Evolutionary conservation across 179 eudicot genomes (phyloP).

Genomic region (Beta lomatogona): DNA sequence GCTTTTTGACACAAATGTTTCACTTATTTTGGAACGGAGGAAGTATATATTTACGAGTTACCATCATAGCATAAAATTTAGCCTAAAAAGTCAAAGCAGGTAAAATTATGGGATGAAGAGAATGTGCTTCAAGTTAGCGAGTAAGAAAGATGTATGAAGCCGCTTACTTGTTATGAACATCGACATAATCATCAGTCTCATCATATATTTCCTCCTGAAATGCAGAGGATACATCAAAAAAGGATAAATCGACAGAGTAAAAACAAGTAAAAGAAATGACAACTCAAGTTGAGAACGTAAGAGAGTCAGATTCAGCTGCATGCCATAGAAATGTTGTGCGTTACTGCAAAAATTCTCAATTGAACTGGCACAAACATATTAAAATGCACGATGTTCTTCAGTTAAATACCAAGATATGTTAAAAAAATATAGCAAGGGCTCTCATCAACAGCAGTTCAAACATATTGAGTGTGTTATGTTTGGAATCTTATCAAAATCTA

Average conservation of each 20-base stretch:
- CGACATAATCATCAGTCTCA: constrained; percentile 50
- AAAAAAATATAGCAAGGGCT: neutral
- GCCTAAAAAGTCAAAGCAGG: neutral
- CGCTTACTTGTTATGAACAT: constrained; percentile 47
- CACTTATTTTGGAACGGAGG: too few relatives aligned
- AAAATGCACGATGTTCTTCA: neutral
- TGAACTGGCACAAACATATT: neutral
- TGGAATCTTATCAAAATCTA: neutral
- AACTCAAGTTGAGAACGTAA: neutral
- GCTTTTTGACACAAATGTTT: too few relatives aligned
- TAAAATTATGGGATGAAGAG: neutral
- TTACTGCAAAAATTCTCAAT: neutral
- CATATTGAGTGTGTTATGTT: neutral
- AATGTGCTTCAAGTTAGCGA: neutral
- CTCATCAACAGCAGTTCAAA: neutral
- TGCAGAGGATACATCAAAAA: neutral
- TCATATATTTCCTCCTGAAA: constrained; percentile 50
- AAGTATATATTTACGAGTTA: too few relatives aligned
- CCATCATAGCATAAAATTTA: neutral
- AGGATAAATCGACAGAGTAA: neutral
- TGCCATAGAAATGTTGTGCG: neutral
- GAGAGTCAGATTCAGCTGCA: neutral
- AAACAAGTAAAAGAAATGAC: neutral
- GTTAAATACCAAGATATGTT: neutral
- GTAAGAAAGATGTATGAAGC: neutral